A percentile compares a stretch with the other conserved stretches of the same genome.
Conservation (phyloP, 352 stramenopile species). For the Pythium grandisporangium region DNA sequence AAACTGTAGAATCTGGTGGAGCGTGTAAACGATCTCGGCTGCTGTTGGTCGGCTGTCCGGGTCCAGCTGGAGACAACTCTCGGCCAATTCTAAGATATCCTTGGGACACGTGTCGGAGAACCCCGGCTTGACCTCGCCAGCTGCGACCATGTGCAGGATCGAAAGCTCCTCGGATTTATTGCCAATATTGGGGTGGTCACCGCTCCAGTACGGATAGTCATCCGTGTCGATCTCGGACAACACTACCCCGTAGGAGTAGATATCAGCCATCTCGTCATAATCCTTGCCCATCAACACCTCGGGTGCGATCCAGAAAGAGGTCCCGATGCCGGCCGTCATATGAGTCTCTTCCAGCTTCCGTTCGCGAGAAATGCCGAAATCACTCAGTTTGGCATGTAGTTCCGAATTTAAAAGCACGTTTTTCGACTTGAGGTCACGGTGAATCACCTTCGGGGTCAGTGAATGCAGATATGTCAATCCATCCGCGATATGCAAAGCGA, state of each 20-base stretch:
- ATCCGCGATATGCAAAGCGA: constrained; percentile 47
- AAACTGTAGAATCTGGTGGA: constrained; percentile 26
- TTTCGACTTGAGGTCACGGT: constrained; percentile 31
- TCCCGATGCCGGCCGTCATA: constrained; percentile 62
- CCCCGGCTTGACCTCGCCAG: constrained; percentile 35
- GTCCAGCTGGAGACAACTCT: constrained; percentile 40
- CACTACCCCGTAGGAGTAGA: constrained; percentile 45
- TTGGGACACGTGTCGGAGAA: constrained; percentile 41
- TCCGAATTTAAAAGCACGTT: constrained; percentile 29
- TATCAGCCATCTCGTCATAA: constrained; percentile 49
- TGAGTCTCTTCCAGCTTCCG: constrained; percentile 45
- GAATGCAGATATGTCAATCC: constrained; percentile 45
- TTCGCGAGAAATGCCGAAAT: constrained; percentile 67
- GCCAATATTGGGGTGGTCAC: constrained; percentile 33
- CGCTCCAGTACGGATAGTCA: constrained; percentile 56
- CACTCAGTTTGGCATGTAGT: constrained; percentile 65
- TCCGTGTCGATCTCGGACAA: constrained; percentile 47
- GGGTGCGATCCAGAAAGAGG: constrained; percentile 63
- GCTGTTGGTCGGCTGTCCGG: constrained; percentile 47
- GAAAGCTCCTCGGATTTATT: constrained; percentile 36
- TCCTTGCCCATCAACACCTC: constrained; percentile 47
- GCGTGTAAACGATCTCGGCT: constrained; percentile 42
- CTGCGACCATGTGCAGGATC: constrained; percentile 58
- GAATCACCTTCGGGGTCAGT: constrained; percentile 40
- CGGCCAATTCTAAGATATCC: constrained; percentile 31